Conservation (phyloP, 2,329 filamentous ascomycete genomes). For the Aspergillus unguis region DNA sequence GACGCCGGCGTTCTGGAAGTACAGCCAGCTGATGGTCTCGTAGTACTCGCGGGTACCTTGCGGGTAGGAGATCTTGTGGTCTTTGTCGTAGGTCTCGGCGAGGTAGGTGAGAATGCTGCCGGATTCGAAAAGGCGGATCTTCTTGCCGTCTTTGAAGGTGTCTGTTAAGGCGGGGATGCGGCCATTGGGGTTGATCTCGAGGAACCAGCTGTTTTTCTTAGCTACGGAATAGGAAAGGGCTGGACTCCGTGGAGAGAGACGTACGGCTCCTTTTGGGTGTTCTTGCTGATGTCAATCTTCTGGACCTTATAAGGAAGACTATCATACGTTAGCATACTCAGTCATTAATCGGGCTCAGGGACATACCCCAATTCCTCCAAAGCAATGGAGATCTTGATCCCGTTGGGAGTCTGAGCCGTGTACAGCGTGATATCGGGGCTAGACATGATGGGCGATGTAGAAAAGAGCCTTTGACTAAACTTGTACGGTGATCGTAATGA, state of each 20-base stretch:
- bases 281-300: conserved; percentile 67
- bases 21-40: conserved; percentile 75
- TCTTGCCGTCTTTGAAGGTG: conserved; percentile 67
- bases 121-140: conserved; percentile 76
- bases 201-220: conserved; percentile 62
- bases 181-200: conserved; percentile 89
- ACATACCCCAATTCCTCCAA: conserved; percentile 71
- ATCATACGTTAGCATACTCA: conserved; percentile 13
- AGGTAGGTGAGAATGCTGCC: conserved; percentile 83
- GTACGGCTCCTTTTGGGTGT: conserved; percentile 70
- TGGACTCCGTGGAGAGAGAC: conserved; percentile 1
- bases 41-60: conserved; percentile 69
- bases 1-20: conserved; percentile 75
- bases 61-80: conserved; percentile 79
- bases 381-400: conserved; percentile 83
- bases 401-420: conserved; percentile 80
- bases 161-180: conserved; percentile 87
- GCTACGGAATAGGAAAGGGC: neutral
- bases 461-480: neutral
- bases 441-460: conserved; percentile 21
- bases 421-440: conserved; percentile 71
- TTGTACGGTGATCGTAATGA: neutral
- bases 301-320: conserved; percentile 72
- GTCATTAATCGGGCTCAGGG: neutral
- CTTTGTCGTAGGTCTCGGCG: conserved; percentile 73